Conservation (phyloP, 1,139 yeast genomes). For the Suzukiozyma palmioleophila region DNA sequence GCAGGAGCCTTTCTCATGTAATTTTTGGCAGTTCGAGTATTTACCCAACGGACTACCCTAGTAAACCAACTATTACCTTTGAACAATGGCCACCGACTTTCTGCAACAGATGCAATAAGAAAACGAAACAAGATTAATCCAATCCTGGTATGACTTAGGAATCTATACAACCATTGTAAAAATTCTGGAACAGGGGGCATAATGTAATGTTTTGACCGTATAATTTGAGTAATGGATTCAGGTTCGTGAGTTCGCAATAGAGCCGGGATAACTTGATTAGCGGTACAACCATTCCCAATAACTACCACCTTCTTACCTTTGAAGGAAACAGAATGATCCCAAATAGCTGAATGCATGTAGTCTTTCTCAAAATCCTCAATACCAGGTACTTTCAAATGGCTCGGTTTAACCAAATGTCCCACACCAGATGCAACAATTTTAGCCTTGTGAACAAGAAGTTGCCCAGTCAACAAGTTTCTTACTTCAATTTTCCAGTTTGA, state of each 20-base stretch:
- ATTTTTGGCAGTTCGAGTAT: constrained; percentile 14
- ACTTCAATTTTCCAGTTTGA: constrained; percentile 35
- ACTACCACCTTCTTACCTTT: constrained; percentile 32
- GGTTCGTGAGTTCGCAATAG: constrained; percentile 26
- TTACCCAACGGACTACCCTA: constrained; percentile 24
- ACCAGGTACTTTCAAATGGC: constrained; percentile 28
- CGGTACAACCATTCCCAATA: constrained; percentile 46
- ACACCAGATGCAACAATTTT: constrained; percentile 29
- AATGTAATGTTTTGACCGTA: constrained; percentile 36
- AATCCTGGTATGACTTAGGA: constrained; percentile 21
- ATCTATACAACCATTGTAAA: constrained; percentile 19
- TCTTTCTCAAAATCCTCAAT: constrained; percentile 39
- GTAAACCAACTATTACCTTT: constrained; percentile 26
- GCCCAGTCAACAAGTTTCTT: constrained; percentile 32
- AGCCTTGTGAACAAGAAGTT: constrained; percentile 21
- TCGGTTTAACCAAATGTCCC: constrained; percentile 40
- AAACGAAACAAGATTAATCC: constrained; percentile 26
- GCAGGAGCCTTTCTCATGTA: constrained; percentile 32
- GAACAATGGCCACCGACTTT: constrained; percentile 32
- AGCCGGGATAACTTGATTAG: constrained; percentile 38
- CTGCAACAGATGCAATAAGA: constrained; percentile 27
- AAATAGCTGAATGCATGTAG: constrained; percentile 46
- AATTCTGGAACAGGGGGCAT: constrained; percentile 36
- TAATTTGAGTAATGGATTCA: constrained; percentile 29
- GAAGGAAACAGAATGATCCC: constrained; percentile 39